Base-by-base conservation (phyloP, 768 basidiomycete genomes). In the Austroboletus festivus region DNA sequence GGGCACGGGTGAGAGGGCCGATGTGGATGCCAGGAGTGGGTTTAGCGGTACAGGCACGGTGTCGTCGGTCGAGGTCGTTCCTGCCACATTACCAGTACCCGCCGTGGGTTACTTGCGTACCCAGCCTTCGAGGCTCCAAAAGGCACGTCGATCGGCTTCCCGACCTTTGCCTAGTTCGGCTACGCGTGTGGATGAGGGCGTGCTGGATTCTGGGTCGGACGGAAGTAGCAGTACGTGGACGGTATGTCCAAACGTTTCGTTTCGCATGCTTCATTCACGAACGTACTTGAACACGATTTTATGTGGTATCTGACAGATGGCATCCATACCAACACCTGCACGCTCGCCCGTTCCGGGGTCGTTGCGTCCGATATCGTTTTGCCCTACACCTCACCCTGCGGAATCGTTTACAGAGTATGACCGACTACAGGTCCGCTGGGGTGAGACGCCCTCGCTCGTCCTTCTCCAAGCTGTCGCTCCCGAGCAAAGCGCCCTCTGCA, bases 331-430 rank as follows among this genome's bases (percentile, higher is more conserved):
- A 3, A 18, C 35, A 16, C 48, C 23, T 0, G 26, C 23, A 16
- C n/a, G 11, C 11, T 19, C 44, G 11, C 38, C 22, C 1, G 8
- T 18, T 4, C 34, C 44, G 21, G 30, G 20, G 7, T 33, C 53
- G 18, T 24, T 33, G 26, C 44, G 35, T 12, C 38, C 52, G 4
- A 46, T 64, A 33, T 62, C 67, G 12, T 67, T 67, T 26, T 51
- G 47, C 26, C 67, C 64, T 7, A 37, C 51, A 0, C 15, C 50
- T 10, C 62, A 54, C 20, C 38, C 53, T 10, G 52, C 64, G 4
- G 65, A 67, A 28, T 68, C 64, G 31, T 67, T 67, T 18, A 58
- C 55, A 7, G 65, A 67, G 31, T 55, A 67, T n/a, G 56, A 66
- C 22, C 58, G 64, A 34, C 35, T 67, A 38, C 53, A 49, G 9